Evolutionary conservation across 352 stramenopile genomes (phyloP).

Genomic region (Pythium dissotocum): DNA sequence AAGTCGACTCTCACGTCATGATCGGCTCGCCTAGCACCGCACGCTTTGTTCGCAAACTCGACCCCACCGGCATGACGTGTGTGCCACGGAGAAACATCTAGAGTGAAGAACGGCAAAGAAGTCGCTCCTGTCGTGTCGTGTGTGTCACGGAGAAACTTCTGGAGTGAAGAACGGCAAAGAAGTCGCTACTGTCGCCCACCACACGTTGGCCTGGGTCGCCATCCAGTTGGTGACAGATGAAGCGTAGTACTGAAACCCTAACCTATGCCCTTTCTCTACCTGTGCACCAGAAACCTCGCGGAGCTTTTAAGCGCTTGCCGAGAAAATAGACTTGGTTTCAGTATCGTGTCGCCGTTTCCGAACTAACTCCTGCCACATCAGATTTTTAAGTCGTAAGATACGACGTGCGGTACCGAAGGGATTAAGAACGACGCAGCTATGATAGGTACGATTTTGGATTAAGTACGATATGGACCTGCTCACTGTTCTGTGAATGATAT

Average conservation of each 20-base stretch:
- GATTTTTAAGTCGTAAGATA: slow-evolving; percentile 2
- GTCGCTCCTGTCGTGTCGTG: too few species aligned
- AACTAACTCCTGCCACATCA: neutral
- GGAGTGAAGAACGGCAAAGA: too few species aligned
- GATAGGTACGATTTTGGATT: too few species aligned
- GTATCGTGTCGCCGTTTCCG: neutral
- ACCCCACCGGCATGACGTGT: neutral
- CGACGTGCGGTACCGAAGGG: neutral
- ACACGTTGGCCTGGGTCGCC: neutral
- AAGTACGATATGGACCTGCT: too few species aligned
- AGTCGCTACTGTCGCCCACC: neutral
- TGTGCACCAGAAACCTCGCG: neutral
- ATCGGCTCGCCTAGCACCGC: too few species aligned
- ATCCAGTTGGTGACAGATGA: neutral
- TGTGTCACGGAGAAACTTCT: too few species aligned
- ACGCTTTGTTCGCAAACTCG: neutral
- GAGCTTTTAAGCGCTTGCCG: neutral
- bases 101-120: neutral
- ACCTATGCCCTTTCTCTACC: neutral
- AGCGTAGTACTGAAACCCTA: neutral
- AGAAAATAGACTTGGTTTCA: neutral
- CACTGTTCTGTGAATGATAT: too few species aligned
- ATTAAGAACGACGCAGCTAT: neutral
- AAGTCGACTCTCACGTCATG: neutral
- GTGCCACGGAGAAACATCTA: too few species aligned